phyloP scores from a whole-genome alignment of 805 yeast genomes.

The Kazachstania bromeliacearum region DNA sequence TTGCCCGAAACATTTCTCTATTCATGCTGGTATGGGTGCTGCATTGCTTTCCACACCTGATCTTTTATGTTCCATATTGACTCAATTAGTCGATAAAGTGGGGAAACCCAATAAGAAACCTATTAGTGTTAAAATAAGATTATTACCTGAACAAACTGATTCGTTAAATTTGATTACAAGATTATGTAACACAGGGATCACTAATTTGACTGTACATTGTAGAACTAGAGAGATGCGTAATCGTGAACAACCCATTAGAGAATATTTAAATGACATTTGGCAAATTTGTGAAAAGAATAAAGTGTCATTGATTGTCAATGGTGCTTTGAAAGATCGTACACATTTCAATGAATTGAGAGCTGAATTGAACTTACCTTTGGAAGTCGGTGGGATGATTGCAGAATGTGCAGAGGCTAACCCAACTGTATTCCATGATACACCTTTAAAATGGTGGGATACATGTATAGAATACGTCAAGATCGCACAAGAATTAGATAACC shows the following conservation, averaged over 20 bases:
- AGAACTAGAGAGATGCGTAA: conserved; percentile 84
- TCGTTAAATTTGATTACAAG: conserved; percentile 51
- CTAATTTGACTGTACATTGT: conserved; percentile 84
- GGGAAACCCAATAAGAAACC: conserved; percentile 72
- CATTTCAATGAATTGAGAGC: conserved; percentile 48
- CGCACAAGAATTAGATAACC: conserved; percentile 51
- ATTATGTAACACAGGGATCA: conserved; percentile 67
- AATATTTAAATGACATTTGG: conserved; percentile 53
- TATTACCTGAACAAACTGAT: conserved; percentile 53
- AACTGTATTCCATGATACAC: conserved; percentile 45
- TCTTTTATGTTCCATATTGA: conserved; percentile 56
- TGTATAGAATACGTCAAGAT: conserved; percentile 47
- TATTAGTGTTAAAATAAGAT: conserved; percentile 82
- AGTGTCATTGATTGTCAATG: conserved; percentile 75
- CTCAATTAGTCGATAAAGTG: conserved; percentile 61
- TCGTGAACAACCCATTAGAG: conserved; percentile 71
- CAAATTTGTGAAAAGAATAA: conserved; percentile 49
- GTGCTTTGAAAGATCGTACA: conserved; percentile 48
- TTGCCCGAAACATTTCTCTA: conserved; percentile 91
- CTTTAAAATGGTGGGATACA: conserved; percentile 43
- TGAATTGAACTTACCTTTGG: conserved; percentile 38
- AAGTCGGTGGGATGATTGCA: conserved; percentile 91
- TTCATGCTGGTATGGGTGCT: conserved; percentile 97
- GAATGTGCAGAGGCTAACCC: conserved; percentile 84
- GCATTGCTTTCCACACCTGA: conserved; percentile 81